Base-by-base conservation (phyloP, 495 filamentous ascomycete species). In the Neurospora sp. region DNA sequence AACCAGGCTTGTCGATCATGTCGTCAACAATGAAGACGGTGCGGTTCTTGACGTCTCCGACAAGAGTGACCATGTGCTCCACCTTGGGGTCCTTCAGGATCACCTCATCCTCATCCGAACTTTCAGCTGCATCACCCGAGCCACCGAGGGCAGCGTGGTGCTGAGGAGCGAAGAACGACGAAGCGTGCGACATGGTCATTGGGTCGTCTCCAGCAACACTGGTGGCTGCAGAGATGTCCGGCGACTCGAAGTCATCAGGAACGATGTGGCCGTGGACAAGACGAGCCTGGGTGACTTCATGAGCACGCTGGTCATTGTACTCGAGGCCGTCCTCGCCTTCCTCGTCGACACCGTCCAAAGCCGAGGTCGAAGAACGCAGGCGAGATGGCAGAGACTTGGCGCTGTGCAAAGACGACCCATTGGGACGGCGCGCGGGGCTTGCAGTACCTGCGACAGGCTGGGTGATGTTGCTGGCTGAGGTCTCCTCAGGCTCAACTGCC, bases 241-340 rank as follows among this genome's bases (percentile, higher is more conserved):
- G 89, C 9, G 92, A 93, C n/a, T 90, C 91, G 77, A 93, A 93
- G 79, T 97, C 91, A 81, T 99, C 96, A 70, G 97, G 91, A 16
- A 99, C 96, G 77, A 99, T 92, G 78, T 98, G 96, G 20, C 96
- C 96, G 74, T 98, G 94, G n/a, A 98, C 88, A 41, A 99, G 85
- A 40, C 96, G 89, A 40, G 93, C 96, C 48, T 94, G 95, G 59
- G 94, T 94, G 45, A 99, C 94, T 80, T 98, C 93, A 48, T 89
- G 88, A 37, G 93, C 95, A 61, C 93, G 90, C 79, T 93, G 88
- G 79, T 99, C 96, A 18, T 90, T 93, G 77, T 93, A 96, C 74
- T 96, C 92, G 69, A 84, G 81, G 70, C 89, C 89, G 27, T 81
- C 79, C 48, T 82, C 84, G 39, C 76, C 75, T 31, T 78, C 82